Evolutionary conservation across 2,329 filamentous ascomycete genomes (phyloP), one percentile per base, ranked within the genome.

Genomic region (Pestalotiopsis sp.): DNA sequence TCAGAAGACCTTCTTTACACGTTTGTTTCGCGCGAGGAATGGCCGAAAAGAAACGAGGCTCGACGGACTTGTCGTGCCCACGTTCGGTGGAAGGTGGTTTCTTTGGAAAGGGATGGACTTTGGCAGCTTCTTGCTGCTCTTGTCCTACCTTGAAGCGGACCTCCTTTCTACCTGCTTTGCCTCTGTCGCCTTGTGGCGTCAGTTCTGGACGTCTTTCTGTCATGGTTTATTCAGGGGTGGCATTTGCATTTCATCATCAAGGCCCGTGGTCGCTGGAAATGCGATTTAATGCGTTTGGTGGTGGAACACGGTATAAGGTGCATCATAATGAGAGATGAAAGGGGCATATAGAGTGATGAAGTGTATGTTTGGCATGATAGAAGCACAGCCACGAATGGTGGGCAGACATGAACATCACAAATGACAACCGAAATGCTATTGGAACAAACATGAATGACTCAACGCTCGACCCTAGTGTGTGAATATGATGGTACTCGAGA

Each of bases 361-460:
- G 61, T 52, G 41, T 52, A 31, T 64, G 27, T 64, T 36, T 64
- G 61, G 61, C 61, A 45, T 36, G 59, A 62, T 64, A 64, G 61
- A 64, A 25, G 14, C 23, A 41, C 23, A 63, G 31, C 31, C n/a
- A n/a, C 20, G 11, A 52, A 20, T 52, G 9, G 45, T 52, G 38
- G 61, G 11, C 61, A 23, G 38, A n/a, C 39, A 64, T 23, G 36
- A 64, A 49, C 59, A 64, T 13, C 25, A 49, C 36, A 64, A 45
- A 25, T 64, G 61, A 64, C 59, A 64, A 64, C 20, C 23, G 61
- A 45, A 36, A 64, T 12, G 49, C 20, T 9, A 64, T 45, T 62
- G 9, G 27, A 31, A 62, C n/a, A 62, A 5, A 20, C 38, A 62
- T 11, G 9, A 45, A 45, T 17, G 17, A 23, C 7, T n/a, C 45